phyloP scores from a whole-genome alignment of 345 rosid genomes.

The rapeseed (Brassica napus) region DNA sequence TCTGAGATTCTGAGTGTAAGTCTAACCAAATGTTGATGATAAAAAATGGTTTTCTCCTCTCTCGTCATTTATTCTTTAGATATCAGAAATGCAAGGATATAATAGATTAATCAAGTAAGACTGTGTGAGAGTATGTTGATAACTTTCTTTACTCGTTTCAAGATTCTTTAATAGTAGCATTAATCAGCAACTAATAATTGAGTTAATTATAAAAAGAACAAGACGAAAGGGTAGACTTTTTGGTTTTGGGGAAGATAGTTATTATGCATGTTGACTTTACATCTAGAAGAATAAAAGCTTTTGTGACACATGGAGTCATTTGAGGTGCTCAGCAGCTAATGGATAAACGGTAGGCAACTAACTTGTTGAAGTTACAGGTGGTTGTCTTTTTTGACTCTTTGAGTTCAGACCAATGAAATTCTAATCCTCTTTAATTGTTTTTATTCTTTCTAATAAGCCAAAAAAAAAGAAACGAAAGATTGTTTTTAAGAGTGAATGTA shows the following conservation, averaged over 20 bases:
- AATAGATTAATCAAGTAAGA: constrained; percentile 3
- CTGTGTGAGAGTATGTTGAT: constrained; percentile 13
- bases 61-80: constrained; percentile 1
- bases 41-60: not conserved
- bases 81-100: not conserved
- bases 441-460: not conserved
- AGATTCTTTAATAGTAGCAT: constrained; percentile 23
- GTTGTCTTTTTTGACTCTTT: constrained; percentile 13
- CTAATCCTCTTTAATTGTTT: constrained; percentile 12
- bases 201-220: not conserved
- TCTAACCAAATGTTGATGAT: not conserved
- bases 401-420: constrained; percentile 20
- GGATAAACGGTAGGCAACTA: constrained; percentile 36
- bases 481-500: constrained; percentile 11
- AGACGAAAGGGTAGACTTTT: constrained; percentile 30
- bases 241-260: not conserved
- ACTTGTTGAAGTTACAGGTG: constrained; percentile 36
- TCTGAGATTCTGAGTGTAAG: not conserved
- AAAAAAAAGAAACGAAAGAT: not conserved
- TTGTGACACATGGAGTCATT: constrained; percentile 28
- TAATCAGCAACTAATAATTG: constrained; percentile 23
- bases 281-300: constrained; percentile 35
- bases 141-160: constrained; percentile 3
- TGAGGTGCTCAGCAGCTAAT: constrained; percentile 9
- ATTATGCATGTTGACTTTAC: constrained; percentile 31